Conservation (phyloP, 1,284 basidiomycete genomes). For the Cutaneotrichosporon sp. region DNA sequence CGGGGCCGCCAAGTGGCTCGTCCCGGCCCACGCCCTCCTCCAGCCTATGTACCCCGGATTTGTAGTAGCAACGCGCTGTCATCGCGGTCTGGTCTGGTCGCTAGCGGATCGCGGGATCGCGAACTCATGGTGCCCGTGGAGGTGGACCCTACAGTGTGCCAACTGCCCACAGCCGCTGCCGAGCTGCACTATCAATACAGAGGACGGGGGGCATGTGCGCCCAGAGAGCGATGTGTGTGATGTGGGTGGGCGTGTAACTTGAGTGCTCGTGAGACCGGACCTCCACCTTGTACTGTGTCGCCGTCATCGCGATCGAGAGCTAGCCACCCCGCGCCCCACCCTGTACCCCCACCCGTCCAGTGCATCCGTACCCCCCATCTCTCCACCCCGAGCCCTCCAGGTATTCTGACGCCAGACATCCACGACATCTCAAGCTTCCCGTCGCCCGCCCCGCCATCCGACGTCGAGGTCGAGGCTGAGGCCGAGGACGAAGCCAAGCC, state of each 20-base stretch:
- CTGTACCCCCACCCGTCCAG: neutral
- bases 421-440: constrained; percentile 38
- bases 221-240: too few relatives aligned
- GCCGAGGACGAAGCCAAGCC: neutral
- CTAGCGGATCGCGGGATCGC: neutral
- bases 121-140: neutral
- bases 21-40: neutral
- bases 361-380: too few relatives aligned
- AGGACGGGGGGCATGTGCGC: too few relatives aligned
- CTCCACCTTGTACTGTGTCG: neutral
- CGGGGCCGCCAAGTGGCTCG: neutral
- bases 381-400: neutral
- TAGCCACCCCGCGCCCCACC: neutral
- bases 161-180: too few relatives aligned
- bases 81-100: constrained; percentile 1
- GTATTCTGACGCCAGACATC: constrained; percentile 29
- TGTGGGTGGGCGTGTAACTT: neutral
- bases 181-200: neutral
- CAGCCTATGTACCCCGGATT: neutral
- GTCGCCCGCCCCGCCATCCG: constrained; percentile 38
- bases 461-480: constrained; percentile 13
- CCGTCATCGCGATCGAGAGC: neutral
- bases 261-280: neutral
- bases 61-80: neutral
- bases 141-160: too few relatives aligned